Base-by-base conservation (phyloP, 1,284 basidiomycete genomes). In the Anthracocystis setariae region DNA sequence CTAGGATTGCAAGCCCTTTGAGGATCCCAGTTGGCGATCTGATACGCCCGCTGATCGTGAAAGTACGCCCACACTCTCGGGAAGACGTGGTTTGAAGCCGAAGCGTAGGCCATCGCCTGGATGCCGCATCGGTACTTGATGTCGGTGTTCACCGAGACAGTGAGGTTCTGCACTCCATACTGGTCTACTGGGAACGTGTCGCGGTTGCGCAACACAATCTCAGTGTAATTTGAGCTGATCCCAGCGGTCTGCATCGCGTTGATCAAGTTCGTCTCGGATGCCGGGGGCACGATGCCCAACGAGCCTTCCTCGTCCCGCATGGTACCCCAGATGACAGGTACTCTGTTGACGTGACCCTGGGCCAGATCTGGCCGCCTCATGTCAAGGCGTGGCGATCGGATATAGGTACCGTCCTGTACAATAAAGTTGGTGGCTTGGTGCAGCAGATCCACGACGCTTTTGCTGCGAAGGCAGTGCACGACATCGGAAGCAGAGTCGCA, bases 251-350 rank as follows among this genome's bases (percentile, higher is more conserved):
- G 57, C 42, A 78, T 55, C 12, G 73, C 70, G 13, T 59, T 55
- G 27, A 44, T 42, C 13, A 78, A 61, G 32, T 63, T 48, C 2
- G 49, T 59, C 45, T 69, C 60, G 15, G 66, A 66, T 7, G 56
- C 56, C 3, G 60, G 51, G 17, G 76, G 76, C 3, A 68, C 69
- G 27, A 33, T 62, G 12, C 76, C 76, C 3, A 77, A 58, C n/a
- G 62, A 59, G 23, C 55, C 73, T 40, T 73, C 32, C 46, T 77
- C 75, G 56, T 78, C 76, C 9, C 75, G 63, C 66, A 73, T 59
- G 37, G 51, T 58, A 8, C 76, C 76, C 53, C 61, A 62, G 29
- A 78, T 60, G 13, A 74, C 56, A 12, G 73, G 73, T 2, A 76
- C 74, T 8, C 68, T 64, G 40, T 74, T 74, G 46, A 71, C 68